Conservation (phyloP, 495 filamentous ascomycete species). For the Hyaloscypha variabilis region DNA sequence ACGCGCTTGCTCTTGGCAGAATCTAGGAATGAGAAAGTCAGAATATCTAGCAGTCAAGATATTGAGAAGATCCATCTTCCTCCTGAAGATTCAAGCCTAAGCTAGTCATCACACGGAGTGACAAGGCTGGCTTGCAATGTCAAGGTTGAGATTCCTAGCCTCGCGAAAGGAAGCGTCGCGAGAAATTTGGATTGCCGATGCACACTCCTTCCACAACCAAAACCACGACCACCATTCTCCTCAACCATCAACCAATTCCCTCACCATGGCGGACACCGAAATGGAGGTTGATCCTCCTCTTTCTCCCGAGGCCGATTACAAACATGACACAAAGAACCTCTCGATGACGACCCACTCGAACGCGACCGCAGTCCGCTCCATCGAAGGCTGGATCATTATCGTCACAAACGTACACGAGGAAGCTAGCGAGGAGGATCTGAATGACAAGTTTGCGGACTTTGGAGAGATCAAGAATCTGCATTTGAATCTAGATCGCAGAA, state of each 20-base stretch:
- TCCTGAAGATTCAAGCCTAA: background rate
- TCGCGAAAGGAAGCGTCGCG: background rate
- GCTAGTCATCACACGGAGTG: background rate
- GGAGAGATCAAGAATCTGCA: constrained; percentile 98
- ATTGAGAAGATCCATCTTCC: background rate
- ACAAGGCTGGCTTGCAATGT: background rate
- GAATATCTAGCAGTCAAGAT: background rate
- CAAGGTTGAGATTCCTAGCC: background rate
- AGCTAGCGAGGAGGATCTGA: constrained; percentile 92
- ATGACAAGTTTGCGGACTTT: constrained; percentile 92
- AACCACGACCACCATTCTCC: background rate
- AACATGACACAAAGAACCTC: constrained; percentile 54
- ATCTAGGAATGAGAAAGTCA: no score
- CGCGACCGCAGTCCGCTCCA: constrained; percentile 92
- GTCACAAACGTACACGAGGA: constrained; percentile 98
- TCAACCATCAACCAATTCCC: background rate
- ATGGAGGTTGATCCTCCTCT: constrained; percentile 76
- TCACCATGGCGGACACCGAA: constrained; percentile 65
- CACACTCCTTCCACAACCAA: constrained; percentile 8
- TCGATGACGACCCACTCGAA: constrained; percentile 75
- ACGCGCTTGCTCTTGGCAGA: no score
- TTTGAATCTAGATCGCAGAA: constrained; percentile 90
- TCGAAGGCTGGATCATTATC: constrained; percentile 98
- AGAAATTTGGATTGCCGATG: background rate
- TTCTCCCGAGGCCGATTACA: constrained; percentile 38